Base-by-base conservation (phyloP, 192 early-diverging fungal genomes). In the Coemansia sp. region DNA sequence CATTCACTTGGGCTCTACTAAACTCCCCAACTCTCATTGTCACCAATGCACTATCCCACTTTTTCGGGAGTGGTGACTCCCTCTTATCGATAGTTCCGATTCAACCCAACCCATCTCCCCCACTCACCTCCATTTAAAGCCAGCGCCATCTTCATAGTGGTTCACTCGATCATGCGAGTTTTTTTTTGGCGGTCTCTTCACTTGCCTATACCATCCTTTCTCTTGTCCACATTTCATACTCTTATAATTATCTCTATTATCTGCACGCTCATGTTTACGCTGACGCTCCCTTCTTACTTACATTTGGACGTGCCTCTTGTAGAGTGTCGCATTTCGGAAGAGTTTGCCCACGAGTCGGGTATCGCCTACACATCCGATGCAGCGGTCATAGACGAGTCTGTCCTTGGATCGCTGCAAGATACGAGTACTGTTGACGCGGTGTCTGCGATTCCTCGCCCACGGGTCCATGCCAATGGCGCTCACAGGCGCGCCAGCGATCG, bases 271-370 rank as follows among this genome's bases (percentile, higher is more conserved):
- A 79, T 64, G 65, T 74, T 66, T 74, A 36, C 64, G 31, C 64
- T 79, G 6, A 34, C 60, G 1, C 57, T 66, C 10, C 67, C 34
- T 50, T 39, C 62, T 40, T 45, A 60, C 40, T 63, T 50, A 6
- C 21, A 63, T 3, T 36, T 74, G 41, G 78, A 75, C 36, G 59
- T 63, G n/a, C 66, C 78, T 1, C 61, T 81, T 59, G 50, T 72
- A 72, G 78, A 81, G 69, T 75, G 78, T 33, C 73, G 73, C 9
- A 65, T 69, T 1, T 81, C 78, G 16, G 78, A 75, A 33, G 78
- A 81, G 60, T 46, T 66, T 37, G 78, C 78, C 19, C 73, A 80
- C 40, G 78, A 80, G 60, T 31, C 62, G 3, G 70, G 70, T 13
- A 63, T 56, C 59, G 67, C 65, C 11, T 80, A 75, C 45, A 63